Evolutionary conservation across 768 basidiomycete genomes (phyloP).

Genomic region (Hygrophoropsis aurantiaca): DNA sequence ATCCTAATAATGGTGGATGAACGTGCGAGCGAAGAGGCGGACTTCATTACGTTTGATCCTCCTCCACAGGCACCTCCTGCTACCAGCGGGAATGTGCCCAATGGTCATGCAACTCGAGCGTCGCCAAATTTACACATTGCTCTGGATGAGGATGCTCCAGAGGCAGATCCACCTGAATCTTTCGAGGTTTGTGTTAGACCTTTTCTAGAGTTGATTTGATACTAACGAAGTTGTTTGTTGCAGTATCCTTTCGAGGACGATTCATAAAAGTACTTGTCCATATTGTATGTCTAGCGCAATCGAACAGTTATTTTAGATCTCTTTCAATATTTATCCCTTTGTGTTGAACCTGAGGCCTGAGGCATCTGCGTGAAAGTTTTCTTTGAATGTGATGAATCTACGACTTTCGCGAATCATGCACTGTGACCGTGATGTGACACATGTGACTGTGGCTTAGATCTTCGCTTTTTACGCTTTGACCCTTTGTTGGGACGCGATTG

Average conservation of each 20-base stretch:
- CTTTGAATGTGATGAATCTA: slow-evolving; percentile 8
- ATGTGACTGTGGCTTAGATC: slow-evolving; percentile 29
- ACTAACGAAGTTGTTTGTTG: slow-evolving; percentile 17
- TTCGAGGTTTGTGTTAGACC: slow-evolving; percentile 68
- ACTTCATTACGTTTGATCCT: slow-evolving; percentile 68
- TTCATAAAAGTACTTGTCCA: slow-evolving; percentile 31
- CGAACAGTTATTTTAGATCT: background rate
- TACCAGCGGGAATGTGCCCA: slow-evolving; percentile 29
- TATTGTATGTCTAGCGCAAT: slow-evolving; percentile 6
- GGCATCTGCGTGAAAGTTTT: background rate
- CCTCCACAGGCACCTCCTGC: slow-evolving; percentile 38
- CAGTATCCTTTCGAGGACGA: slow-evolving; percentile 81
- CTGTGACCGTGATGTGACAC: too few relatives aligned
- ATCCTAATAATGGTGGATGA: slow-evolving; percentile 83
- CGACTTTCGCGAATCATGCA: slow-evolving; percentile 16
- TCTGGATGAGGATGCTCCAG: slow-evolving; percentile 67
- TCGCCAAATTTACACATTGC: slow-evolving; percentile 53
- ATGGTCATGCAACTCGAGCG: slow-evolving; percentile 14
- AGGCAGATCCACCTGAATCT: slow-evolving; percentile 72
- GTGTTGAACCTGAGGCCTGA: too few relatives aligned
- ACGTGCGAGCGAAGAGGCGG: slow-evolving; percentile 65
- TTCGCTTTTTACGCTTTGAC: slow-evolving; percentile 11
- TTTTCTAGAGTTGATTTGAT: slow-evolving; percentile 2
- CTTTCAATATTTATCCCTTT: too few relatives aligned
- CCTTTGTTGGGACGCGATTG: slow-evolving; percentile 15